Evolutionary conservation across 2,329 filamentous ascomycete genomes (phyloP).

Genomic region (Leptosphaerulina australis): DNA sequence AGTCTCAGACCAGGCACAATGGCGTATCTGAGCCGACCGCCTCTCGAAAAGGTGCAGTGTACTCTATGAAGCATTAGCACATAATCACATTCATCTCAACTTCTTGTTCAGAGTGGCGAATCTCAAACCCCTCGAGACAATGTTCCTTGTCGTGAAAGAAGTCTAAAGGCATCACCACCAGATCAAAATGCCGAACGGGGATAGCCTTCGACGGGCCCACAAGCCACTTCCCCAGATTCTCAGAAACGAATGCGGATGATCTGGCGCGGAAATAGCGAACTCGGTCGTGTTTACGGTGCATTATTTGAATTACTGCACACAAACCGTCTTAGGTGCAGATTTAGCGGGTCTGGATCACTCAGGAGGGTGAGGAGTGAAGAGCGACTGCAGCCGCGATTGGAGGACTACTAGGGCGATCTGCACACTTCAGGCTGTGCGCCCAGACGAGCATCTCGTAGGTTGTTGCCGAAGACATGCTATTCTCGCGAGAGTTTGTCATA

Average conservation of each 20-base stretch:
- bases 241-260: conserved; percentile 6
- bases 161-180: no score
- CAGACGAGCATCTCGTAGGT: conserved; percentile 8
- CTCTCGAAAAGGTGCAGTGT: neutral
- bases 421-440: conserved; percentile 10
- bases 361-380: conserved; percentile 2
- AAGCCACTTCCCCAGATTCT: conserved; percentile 20
- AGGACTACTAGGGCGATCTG: conserved; percentile 8
- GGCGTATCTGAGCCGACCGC: conserved; percentile 4
- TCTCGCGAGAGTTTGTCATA: conserved; percentile 9
- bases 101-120: neutral
- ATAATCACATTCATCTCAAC: neutral
- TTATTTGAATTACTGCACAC: conserved; percentile 3
- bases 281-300: conserved; percentile 8
- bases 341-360: conserved; percentile 12
- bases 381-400: conserved; percentile 10
- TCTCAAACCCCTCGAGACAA: neutral
- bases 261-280: conserved; percentile 11
- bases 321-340: conserved; percentile 5
- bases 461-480: conserved; percentile 8
- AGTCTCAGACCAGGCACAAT: conserved; percentile 10
- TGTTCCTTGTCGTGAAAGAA: no score
- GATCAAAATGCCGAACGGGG: conserved; percentile 2
- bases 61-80: neutral
- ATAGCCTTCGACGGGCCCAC: conserved; percentile 12